Conservation (phyloP, 2,329 filamentous ascomycete genomes). For the Colletotrichum zoysiae region DNA sequence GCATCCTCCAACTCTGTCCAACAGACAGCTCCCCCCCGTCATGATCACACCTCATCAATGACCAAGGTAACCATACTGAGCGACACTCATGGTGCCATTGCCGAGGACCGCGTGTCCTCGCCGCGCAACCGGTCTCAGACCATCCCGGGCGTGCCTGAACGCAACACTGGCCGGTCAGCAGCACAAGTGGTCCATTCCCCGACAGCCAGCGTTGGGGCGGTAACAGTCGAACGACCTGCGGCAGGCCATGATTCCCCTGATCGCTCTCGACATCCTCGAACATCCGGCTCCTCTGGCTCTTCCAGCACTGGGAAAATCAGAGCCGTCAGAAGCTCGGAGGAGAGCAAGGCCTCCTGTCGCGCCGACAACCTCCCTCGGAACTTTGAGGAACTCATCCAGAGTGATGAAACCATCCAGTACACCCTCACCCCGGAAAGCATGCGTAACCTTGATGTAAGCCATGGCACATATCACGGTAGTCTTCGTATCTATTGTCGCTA, state of each 20-base stretch:
- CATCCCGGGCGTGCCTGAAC: constrained; percentile 40
- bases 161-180: constrained; percentile 40
- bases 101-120: constrained; percentile 51
- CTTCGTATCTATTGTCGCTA: constrained; percentile 17
- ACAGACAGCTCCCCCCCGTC: constrained; percentile 43
- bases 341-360: constrained; percentile 59
- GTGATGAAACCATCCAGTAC: constrained; percentile 85
- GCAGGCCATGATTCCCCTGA: constrained; percentile 38
- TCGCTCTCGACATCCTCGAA: constrained; percentile 55
- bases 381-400: constrained; percentile 84
- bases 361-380: constrained; percentile 73
- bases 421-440: constrained; percentile 85
- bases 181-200: constrained; percentile 33
- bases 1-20: constrained; percentile 43
- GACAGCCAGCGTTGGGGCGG: constrained; percentile 52
- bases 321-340: constrained; percentile 69
- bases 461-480: background rate
- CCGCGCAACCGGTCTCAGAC: constrained; percentile 47
- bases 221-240: constrained; percentile 53
- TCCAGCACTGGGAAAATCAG: constrained; percentile 65
- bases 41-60: constrained; percentile 43
- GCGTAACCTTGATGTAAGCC: constrained; percentile 67
- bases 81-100: constrained; percentile 48
- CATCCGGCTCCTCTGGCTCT: constrained; percentile 65
- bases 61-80: constrained; percentile 54